phyloP scores from a whole-genome alignment of 2,329 filamentous ascomycete genomes.

The Lachnellula arida region DNA sequence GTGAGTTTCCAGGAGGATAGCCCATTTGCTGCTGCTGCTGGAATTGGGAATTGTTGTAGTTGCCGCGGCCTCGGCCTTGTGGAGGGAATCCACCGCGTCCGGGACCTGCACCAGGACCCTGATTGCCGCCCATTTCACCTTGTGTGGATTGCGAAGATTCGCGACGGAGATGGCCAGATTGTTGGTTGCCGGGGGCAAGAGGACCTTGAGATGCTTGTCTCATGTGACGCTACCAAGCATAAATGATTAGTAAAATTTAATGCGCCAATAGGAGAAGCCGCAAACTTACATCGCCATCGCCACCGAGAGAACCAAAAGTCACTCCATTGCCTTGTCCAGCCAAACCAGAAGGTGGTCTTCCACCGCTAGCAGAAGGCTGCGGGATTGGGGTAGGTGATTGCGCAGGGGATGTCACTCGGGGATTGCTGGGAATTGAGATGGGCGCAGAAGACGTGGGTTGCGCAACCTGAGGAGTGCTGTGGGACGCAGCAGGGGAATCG shows the following conservation, averaged over 20 bases:
- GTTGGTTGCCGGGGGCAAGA: conserved; percentile 56
- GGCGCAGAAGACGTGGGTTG: conserved; percentile 43
- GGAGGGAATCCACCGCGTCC: conserved; percentile 48
- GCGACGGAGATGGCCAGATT: conserved; percentile 70
- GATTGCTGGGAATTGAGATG: conserved; percentile 63
- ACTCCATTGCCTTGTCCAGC: conserved; percentile 67
- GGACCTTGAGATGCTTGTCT: conserved; percentile 61
- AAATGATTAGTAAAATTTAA: conserved; percentile 27
- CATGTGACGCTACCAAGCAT: conserved; percentile 55
- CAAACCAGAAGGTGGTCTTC: conserved; percentile 71
- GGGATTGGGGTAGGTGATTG: conserved; percentile 92
- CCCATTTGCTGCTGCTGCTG: conserved; percentile 45
- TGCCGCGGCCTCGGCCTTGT: conserved; percentile 53
- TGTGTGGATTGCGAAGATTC: conserved; percentile 83
- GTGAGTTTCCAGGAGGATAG: conserved; percentile 42
- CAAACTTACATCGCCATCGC: conserved; percentile 72
- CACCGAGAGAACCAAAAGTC: conserved; percentile 76
- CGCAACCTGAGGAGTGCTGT: conserved; percentile 60
- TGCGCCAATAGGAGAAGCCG: conserved; percentile 20
- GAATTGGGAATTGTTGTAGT: conserved; percentile 46
- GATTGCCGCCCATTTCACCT: conserved; percentile 63
- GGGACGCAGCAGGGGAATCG: conserved; percentile 61
- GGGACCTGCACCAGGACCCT: conserved; percentile 41
- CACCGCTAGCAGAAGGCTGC: conserved; percentile 76
- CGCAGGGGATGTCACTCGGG: conserved; percentile 75